Evolutionary conservation across 805 yeast genomes (phyloP).

Genomic region (Kuraishia molischiana): DNA sequence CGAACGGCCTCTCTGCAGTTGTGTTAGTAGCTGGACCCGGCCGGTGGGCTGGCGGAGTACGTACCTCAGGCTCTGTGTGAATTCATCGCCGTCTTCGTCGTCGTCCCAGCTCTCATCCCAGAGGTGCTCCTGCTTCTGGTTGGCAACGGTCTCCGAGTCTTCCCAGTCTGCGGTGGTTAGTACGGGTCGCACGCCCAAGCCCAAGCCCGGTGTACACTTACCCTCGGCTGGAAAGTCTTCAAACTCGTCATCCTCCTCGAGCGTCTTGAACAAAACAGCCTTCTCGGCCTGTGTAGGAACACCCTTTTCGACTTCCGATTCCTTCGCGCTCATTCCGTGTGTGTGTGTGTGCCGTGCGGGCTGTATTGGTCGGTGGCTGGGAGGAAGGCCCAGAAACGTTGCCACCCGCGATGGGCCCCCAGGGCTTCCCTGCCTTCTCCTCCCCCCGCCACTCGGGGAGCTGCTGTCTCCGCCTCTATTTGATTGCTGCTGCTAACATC

Average conservation of each 20-base stretch:
- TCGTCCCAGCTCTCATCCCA: conserved; percentile 99
- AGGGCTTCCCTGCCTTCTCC: too few species aligned
- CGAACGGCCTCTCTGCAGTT: too few species aligned
- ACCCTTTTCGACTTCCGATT: background rate
- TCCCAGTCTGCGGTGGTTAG: conserved; percentile 45
- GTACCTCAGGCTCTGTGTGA: conserved; percentile 60
- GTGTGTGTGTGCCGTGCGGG: too few species aligned
- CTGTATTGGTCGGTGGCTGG: too few species aligned
- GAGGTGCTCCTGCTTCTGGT: conserved; percentile 46
- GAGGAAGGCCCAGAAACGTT: too few species aligned
- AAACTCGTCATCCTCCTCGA: conserved; percentile 95
- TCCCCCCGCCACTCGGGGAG: too few species aligned
- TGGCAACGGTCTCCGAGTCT: conserved; percentile 40
- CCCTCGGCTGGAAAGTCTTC: conserved; percentile 92
- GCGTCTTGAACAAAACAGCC: conserved; percentile 45
- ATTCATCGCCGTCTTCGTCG: conserved; percentile 87
- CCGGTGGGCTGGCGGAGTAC: too few species aligned
- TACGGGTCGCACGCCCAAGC: background rate
- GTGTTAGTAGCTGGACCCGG: too few species aligned
- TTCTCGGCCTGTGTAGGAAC: conserved; percentile 5
- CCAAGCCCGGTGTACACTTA: too few species aligned
- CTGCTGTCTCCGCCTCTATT: too few species aligned
- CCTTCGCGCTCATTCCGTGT: background rate
- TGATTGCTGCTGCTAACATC: too few species aligned
- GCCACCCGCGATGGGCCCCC: too few species aligned